A percentile compares a stretch with the other conserved stretches of the same genome.
phyloP scores from a whole-genome alignment of 345 rosid species.

The Acer campestre region DNA sequence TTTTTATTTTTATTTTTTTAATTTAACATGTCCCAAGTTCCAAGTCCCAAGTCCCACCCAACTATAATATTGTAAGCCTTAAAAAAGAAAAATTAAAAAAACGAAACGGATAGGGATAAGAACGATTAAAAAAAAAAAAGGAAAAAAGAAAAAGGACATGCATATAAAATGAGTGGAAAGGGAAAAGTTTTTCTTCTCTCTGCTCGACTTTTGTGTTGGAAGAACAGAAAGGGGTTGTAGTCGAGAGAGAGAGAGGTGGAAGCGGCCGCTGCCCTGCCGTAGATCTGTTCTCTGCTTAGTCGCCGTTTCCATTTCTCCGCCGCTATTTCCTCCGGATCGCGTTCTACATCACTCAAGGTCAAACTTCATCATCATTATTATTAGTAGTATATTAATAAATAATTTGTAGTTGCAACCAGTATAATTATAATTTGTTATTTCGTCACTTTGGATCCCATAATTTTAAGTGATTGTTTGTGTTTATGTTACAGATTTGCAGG shows the following conservation, averaged over 20 bases:
- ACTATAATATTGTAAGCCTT: too few species aligned
- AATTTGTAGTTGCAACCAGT: too few species aligned
- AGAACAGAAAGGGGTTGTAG: not conserved
- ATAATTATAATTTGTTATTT: too few species aligned
- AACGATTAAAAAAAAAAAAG: too few species aligned
- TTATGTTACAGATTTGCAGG: constrained; percentile 3
- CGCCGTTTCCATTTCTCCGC: constrained; percentile 12
- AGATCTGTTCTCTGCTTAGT: constrained; percentile 8
- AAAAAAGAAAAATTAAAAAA: too few species aligned
- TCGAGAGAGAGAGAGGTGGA: not conserved
- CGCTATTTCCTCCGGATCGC: constrained; percentile 16
- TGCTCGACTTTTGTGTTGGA: not conserved
- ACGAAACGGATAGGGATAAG: too few species aligned
- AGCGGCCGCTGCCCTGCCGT: not conserved
- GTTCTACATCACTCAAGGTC: constrained; percentile 2
- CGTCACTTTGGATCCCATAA: constrained; percentile 1
- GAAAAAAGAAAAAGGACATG: not conserved
- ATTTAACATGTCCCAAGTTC: too few species aligned
- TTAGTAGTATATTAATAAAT: too few species aligned
- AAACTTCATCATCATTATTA: not conserved
- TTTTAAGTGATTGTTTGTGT: not conserved
- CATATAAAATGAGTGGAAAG: not conserved
- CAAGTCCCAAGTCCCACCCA: too few species aligned
- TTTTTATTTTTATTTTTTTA: too few species aligned
- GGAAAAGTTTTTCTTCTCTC: not conserved